Conservation (phyloP, 2,329 filamentous ascomycete genomes). For the Colletotrichum sp. region DNA sequence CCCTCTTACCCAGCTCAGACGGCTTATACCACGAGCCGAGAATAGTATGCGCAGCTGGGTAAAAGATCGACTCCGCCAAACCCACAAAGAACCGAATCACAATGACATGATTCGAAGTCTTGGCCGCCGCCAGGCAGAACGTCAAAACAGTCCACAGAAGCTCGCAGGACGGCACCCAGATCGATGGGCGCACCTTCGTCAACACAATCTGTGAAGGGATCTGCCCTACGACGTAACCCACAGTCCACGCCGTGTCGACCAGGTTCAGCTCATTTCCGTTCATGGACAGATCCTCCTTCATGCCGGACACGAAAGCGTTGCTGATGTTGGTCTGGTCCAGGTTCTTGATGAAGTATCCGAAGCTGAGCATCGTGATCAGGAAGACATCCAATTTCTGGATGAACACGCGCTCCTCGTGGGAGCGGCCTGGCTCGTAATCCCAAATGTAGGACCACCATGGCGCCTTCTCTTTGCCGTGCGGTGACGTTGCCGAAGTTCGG, state of each 20-base stretch:
- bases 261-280: conserved; percentile 31
- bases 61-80: conserved; percentile 41
- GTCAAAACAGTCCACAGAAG: conserved; percentile 25
- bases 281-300: conserved; percentile 30
- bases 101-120: conserved; percentile 39
- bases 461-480: neutral
- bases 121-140: conserved; percentile 9
- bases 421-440: conserved; percentile 29
- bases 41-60: conserved; percentile 31
- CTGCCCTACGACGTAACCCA: conserved; percentile 29
- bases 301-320: conserved; percentile 31
- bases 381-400: conserved; percentile 29
- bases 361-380: conserved; percentile 20
- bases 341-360: conserved; percentile 25
- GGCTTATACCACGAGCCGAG: conserved; percentile 49
- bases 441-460: conserved; percentile 40
- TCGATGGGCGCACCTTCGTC: conserved; percentile 29
- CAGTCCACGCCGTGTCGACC: conserved; percentile 25
- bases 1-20: conserved; percentile 51
- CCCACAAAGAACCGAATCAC: conserved; percentile 48
- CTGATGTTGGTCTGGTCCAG: conserved; percentile 30
- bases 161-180: conserved; percentile 32
- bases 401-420: conserved; percentile 26
- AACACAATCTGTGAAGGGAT: conserved; percentile 32
- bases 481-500: neutral